These are phyloP conservation scores for Ascochyta rabiei DNA, from an alignment of 2,329 filamentous ascomycete genomes.

Conservation along the genomic window DNA sequence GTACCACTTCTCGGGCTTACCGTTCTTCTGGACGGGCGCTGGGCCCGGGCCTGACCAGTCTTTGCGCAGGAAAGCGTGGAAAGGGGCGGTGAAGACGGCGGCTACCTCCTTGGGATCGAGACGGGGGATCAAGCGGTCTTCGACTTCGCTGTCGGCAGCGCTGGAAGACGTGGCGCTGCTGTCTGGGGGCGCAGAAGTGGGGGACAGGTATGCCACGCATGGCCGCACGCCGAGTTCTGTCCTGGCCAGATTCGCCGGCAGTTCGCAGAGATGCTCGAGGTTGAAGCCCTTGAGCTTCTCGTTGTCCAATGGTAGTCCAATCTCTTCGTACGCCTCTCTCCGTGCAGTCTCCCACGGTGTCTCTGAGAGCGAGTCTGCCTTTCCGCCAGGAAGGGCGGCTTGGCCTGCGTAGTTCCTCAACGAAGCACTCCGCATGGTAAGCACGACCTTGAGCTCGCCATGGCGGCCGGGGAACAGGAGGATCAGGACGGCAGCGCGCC, in stretches of 20 bases:
- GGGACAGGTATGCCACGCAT: slow-evolving; percentile 64
- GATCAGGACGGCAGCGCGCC: slow-evolving; percentile 85
- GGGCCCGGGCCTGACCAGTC: slow-evolving; percentile 55
- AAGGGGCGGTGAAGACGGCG: slow-evolving; percentile 88
- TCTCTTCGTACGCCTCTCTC: slow-evolving; percentile 90
- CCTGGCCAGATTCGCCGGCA: slow-evolving; percentile 65
- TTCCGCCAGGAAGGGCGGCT: slow-evolving; percentile 81
- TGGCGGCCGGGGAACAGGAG: slow-evolving; percentile 83
- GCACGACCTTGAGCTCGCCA: slow-evolving; percentile 74
- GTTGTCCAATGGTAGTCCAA: slow-evolving; percentile 80
- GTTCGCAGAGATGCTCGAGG: slow-evolving; percentile 84
- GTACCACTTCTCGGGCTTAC: slow-evolving; percentile 73
- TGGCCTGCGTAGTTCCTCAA: slow-evolving; percentile 71
- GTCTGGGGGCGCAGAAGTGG: slow-evolving; percentile 35
- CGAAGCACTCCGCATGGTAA: slow-evolving; percentile 66
- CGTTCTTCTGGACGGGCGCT: slow-evolving; percentile 48
- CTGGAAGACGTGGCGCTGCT: background rate
- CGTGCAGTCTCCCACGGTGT: slow-evolving; percentile 79
- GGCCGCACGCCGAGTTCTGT: slow-evolving; percentile 58
- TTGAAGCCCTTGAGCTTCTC: slow-evolving; percentile 73
- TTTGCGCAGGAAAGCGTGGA: slow-evolving; percentile 77
- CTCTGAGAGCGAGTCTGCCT: slow-evolving; percentile 62
- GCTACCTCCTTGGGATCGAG: slow-evolving; percentile 91
- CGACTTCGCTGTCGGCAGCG: slow-evolving; percentile 41
- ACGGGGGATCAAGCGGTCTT: slow-evolving; percentile 75